Evolutionary conservation across 1,284 basidiomycete genomes (phyloP).

Genomic region (Moniliophthora roreri): DNA sequence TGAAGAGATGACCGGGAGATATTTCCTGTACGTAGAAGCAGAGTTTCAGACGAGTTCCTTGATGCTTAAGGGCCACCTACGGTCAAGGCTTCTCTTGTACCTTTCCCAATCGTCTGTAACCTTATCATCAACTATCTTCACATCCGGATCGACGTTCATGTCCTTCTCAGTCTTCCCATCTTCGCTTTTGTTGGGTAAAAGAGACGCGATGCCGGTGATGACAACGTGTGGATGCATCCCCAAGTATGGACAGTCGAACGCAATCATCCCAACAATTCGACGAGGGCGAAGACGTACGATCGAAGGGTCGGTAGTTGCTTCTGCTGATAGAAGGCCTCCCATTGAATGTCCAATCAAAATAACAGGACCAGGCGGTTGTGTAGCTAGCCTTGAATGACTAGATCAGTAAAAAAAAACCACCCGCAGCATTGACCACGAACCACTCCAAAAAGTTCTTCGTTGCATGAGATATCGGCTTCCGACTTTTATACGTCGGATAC

Average conservation of each 20-base stretch:
- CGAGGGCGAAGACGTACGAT: constrained; percentile 23
- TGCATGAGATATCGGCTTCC: constrained; percentile 47
- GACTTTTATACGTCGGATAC: constrained; percentile 58
- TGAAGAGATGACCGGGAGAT: background rate
- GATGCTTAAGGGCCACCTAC: constrained; percentile 21
- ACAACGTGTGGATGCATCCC: constrained; percentile 64
- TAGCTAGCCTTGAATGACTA: constrained; percentile 41
- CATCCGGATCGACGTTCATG: constrained; percentile 43
- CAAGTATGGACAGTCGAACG: constrained; percentile 57
- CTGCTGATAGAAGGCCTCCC: constrained; percentile 56
- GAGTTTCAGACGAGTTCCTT: background rate
- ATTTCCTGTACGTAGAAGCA: background rate
- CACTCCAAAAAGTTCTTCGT: constrained; percentile 52
- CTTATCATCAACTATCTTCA: constrained; percentile 40
- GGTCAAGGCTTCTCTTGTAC: constrained; percentile 34
- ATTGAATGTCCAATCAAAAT: constrained; percentile 59
- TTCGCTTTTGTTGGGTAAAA: constrained; percentile 36
- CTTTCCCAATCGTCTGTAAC: constrained; percentile 50
- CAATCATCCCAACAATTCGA: constrained; percentile 51
- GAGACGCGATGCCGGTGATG: constrained; percentile 52
- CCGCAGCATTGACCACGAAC: constrained; percentile 26
- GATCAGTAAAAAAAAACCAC: constrained; percentile 2
- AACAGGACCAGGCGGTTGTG: constrained; percentile 51
- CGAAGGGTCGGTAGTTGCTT: constrained; percentile 45
- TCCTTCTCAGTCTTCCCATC: constrained; percentile 33